Conservation (phyloP, 2,329 filamentous ascomycete genomes). For the Colletotrichum chlorophyti region DNA sequence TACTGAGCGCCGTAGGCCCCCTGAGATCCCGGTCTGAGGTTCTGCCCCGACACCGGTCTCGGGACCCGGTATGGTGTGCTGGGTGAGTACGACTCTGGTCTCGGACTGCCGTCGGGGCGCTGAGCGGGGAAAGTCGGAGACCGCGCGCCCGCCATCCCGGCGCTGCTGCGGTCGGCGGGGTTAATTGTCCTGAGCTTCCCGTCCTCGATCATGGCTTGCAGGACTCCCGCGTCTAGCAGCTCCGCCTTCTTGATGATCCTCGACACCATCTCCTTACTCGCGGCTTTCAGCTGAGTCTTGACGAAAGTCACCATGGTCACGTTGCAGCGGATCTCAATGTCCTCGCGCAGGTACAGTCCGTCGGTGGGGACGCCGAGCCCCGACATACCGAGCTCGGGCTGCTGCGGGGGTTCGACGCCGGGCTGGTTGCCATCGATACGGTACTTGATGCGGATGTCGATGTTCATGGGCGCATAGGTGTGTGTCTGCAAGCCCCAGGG, state of each 20-base stretch:
- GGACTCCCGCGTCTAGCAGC: constrained; percentile 68
- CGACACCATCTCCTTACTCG: constrained; percentile 71
- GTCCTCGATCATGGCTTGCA: constrained; percentile 72
- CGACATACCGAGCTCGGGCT: constrained; percentile 66
- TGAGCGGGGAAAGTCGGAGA: constrained; percentile 21
- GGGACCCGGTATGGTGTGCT: constrained; percentile 49
- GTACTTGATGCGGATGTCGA: constrained; percentile 74
- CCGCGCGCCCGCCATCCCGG: constrained; percentile 8
- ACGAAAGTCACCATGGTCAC: constrained; percentile 70
- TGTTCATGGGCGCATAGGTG: constrained; percentile 71
- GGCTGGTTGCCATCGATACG: constrained; percentile 73
- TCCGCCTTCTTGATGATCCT: constrained; percentile 76
- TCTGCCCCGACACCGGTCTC: constrained; percentile 37
- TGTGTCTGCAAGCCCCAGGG: constrained; percentile 76
- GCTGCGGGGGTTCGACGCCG: constrained; percentile 66
- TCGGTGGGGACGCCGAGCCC: constrained; percentile 66
- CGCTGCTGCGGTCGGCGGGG: constrained; percentile 55
- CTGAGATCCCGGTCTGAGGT: constrained; percentile 37
- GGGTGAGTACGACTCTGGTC: constrained; percentile 35
- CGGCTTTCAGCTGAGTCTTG: constrained; percentile 70
- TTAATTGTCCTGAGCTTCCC: constrained; percentile 67
- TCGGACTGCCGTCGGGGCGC: constrained; percentile 19
- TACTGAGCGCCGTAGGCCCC: constrained; percentile 24
- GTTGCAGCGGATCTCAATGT: constrained; percentile 75
- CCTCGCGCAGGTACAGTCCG: constrained; percentile 72